Evolutionary conservation across 129 eudicot species (phyloP), one percentile per base, ranked within the genome.

Genomic region (Centella asiatica): DNA sequence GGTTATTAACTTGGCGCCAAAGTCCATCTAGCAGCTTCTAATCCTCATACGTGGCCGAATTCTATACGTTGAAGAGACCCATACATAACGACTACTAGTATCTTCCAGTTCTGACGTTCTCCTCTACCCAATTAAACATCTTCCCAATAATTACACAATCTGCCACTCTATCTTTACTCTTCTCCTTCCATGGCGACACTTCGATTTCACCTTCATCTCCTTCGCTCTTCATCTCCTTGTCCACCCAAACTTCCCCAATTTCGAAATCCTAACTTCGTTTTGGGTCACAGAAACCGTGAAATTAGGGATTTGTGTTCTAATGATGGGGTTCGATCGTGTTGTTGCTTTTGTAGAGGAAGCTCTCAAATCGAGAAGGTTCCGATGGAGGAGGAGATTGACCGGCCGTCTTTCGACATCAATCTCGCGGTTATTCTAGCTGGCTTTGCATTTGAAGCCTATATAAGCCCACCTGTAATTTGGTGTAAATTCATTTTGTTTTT

Each of bases 391-490:
- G 85, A 64, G 44, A 58, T 67, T 47, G 89, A 83, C 54, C 79
- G 83, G 53, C 94, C 87, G 47, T 78, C 85, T 19, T 92, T 92
- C 58, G 98, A 92, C 62, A 81, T 92, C 44, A 92, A 87, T 71
- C 81, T 77, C 19, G 98, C 95, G 1, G 95, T 92, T 40, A 74
- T 92, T 64, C 80, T 92, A 24, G 98, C 95, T 34, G 98, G 95
- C 22, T 92, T 92, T 40, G 98, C 98, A 17, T 92, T 92, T 68
- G 95, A 92, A 73, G 96, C 98, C 61, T 92, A 92, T 60, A 77
- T 81, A 23, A 84, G 79, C 49, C 98, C 94, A 5, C 76, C 90
- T 18, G 97, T 90, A 77, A 64, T 52, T 24, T 8, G 26, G 25
- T 6, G 32, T 53, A 3, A 42, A 1, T 33, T 19, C 4, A 12